A percentile compares a stretch with the other conserved stretches of the same genome.
Conservation (phyloP, 805 yeast genomes). For the Kluyveromyces wickerhamii region DNA sequence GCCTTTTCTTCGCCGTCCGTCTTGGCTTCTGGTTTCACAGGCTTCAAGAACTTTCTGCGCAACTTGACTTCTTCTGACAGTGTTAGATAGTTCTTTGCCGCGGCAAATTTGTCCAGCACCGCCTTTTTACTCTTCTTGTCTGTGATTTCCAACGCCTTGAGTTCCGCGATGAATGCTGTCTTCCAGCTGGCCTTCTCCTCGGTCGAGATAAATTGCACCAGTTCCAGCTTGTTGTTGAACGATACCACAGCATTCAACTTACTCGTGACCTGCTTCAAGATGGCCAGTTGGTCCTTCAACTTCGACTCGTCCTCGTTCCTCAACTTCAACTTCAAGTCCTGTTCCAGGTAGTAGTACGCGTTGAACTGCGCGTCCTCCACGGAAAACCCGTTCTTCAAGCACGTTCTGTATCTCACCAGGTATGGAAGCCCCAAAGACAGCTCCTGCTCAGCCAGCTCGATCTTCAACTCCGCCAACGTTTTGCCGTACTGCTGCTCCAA, state of each 20-base stretch:
- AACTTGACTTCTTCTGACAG: constrained; percentile 33
- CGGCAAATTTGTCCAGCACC: constrained; percentile 37
- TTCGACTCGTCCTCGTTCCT: constrained; percentile 31
- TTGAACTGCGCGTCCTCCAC: constrained; percentile 50
- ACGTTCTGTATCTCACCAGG: constrained; percentile 45
- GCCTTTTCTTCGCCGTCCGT: background rate
- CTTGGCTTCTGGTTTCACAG: constrained; percentile 43
- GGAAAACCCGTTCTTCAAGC: constrained; percentile 50
- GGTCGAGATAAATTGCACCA: constrained; percentile 17
- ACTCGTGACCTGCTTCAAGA: constrained; percentile 10
- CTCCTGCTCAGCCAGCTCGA: constrained; percentile 26
- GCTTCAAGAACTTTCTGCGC: constrained; percentile 44
- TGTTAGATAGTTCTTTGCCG: constrained; percentile 25
- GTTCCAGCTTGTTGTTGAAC: constrained; percentile 22
- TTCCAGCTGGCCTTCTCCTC: constrained; percentile 28
- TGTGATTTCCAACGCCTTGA: constrained; percentile 9
- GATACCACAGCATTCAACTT: constrained; percentile 16
- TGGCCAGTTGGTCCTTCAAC: constrained; percentile 14
- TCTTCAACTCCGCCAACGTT: constrained; percentile 16
- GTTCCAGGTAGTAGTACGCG: constrained; percentile 44
- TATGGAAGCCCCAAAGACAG: constrained; percentile 40
- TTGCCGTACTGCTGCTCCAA: constrained; percentile 26
- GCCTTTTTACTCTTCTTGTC: constrained; percentile 29
- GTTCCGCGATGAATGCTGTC: constrained; percentile 19
- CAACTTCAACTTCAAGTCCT: constrained; percentile 36